phyloP scores from a whole-genome alignment of 176 grass and related monocot species.

The Oryza glumipatula region DNA sequence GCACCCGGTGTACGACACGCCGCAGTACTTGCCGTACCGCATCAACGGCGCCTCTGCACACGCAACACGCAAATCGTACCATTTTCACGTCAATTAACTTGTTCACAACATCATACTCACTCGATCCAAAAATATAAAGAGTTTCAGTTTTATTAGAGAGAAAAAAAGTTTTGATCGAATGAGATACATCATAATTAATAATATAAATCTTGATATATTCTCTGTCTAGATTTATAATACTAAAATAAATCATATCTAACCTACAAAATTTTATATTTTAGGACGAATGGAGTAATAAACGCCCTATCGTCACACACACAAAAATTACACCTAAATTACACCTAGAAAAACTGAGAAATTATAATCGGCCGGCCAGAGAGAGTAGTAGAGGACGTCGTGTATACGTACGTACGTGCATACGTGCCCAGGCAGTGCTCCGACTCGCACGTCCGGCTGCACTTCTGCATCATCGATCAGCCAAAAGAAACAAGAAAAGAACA shows the following conservation, averaged over 20 bases:
- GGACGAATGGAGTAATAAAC: too few relatives aligned
- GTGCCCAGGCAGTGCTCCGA: conserved; percentile 69
- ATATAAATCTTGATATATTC: too few relatives aligned
- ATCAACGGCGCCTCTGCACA: conserved; percentile 63
- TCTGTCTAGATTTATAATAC: too few relatives aligned
- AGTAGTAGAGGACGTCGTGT: background rate
- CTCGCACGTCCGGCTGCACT: conserved; percentile 83
- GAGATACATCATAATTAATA: too few relatives aligned
- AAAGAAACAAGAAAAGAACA: rapidly evolving
- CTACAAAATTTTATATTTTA: too few relatives aligned
- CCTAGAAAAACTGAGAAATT: background rate
- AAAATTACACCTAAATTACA: too few relatives aligned
- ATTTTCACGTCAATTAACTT: background rate
- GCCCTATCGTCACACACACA: too few relatives aligned
- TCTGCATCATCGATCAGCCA: background rate
- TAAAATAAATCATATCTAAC: too few relatives aligned
- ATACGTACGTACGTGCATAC: background rate
- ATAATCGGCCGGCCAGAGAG: background rate
- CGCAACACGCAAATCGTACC: background rate
- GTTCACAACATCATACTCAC: background rate
- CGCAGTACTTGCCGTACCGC: conserved; percentile 92
- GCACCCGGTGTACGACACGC: conserved; percentile 75
- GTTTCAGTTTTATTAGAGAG: too few relatives aligned
- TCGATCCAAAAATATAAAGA: too few relatives aligned
- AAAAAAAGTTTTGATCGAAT: too few relatives aligned